Evolutionary conservation across 805 yeast genomes (phyloP).

Genomic region (Candida coleopterorum): DNA sequence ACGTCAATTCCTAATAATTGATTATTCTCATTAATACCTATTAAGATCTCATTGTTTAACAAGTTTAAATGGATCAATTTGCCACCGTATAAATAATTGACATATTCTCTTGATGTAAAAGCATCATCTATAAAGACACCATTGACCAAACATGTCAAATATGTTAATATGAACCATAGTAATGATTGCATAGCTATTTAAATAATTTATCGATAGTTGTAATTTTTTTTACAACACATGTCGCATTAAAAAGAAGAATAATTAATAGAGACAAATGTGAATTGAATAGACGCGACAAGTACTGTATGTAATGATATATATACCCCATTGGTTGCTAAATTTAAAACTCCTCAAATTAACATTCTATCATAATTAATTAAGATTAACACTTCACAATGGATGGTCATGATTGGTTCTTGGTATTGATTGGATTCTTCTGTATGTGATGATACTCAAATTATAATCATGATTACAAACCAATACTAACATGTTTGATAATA

Average conservation of each 20-base stretch:
- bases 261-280: no score
- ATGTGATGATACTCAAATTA: no score
- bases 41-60: slow-evolving; percentile 4
- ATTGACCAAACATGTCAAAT: background rate
- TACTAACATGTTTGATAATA: no score
- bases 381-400: no score
- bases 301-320: no score
- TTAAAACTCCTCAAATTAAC: no score
- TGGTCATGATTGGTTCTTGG: slow-evolving; percentile 58
- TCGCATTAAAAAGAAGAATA: no score
- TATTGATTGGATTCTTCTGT: slow-evolving; percentile 57
- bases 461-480: no score
- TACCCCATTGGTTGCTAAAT: no score
- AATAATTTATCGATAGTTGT: background rate
- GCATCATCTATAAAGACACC: slow-evolving; percentile 10
- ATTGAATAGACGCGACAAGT: no score
- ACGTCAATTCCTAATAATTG: slow-evolving; percentile 11
- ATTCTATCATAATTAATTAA: no score
- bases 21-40: slow-evolving; percentile 1
- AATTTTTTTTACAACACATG: background rate
- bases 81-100: slow-evolving; percentile 8
- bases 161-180: slow-evolving; percentile 4
- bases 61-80: slow-evolving; percentile 1
- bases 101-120: slow-evolving; percentile 7
- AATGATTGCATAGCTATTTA: background rate